Percentiles rank a stretch among this genome's conserved stretches.
Evolutionary conservation across 306 rosid species (phyloP).

Genomic region (Cyamopsis tetragonoloba): DNA sequence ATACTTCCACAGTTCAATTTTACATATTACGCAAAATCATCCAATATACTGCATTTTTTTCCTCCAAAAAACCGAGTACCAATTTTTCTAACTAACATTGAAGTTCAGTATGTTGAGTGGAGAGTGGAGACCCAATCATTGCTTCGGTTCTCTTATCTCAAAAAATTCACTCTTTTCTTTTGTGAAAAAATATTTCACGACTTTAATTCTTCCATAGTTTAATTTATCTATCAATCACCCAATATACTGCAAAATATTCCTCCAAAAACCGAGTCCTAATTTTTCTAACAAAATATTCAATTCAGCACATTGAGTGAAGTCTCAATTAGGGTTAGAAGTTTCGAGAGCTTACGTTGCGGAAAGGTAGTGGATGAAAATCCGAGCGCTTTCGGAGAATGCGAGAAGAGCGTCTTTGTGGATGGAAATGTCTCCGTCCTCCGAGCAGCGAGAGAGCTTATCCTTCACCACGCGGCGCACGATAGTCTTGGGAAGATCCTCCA

Average conservation of each 20-base stretch:
- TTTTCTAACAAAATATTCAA: background rate
- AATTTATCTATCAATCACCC: background rate
- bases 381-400: slow-evolving; percentile 84
- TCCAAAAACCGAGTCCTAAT: background rate
- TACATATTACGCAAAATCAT: background rate
- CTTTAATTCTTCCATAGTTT: too few species aligned
- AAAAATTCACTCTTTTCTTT: too few species aligned
- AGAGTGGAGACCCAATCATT: too few species aligned
- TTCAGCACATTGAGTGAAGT: background rate
- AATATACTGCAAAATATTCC: background rate
- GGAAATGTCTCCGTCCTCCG: slow-evolving; percentile 56
- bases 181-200: too few species aligned
- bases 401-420: slow-evolving; percentile 70
- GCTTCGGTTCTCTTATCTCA: too few species aligned
- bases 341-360: slow-evolving; percentile 66
- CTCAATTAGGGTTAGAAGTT: background rate
- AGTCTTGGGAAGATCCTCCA: slow-evolving; percentile 75
- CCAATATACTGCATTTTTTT: background rate
- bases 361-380: slow-evolving; percentile 88
- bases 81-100: background rate
- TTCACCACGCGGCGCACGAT: slow-evolving; percentile 94
- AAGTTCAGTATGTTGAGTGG: background rate
- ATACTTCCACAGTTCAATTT: background rate
- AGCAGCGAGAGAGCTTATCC: slow-evolving; percentile 71
- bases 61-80: background rate